Evolutionary conservation across 495 filamentous ascomycete species (phyloP).

Genomic region (Aspergillus diversus): DNA sequence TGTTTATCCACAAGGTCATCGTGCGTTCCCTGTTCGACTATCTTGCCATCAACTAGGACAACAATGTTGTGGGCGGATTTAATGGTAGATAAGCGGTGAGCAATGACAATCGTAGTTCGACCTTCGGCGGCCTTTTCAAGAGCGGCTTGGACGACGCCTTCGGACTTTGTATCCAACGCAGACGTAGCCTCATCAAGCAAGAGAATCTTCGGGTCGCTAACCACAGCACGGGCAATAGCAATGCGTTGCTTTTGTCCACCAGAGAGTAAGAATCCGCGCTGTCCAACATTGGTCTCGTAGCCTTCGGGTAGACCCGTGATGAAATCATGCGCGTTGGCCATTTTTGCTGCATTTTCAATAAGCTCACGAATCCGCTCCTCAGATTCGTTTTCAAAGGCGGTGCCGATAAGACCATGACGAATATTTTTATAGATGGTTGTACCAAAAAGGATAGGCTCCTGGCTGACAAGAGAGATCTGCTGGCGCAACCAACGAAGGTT

Average conservation of each 20-base stretch:
- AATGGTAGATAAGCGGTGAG: slow-evolving; percentile 92
- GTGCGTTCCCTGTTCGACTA: slow-evolving; percentile 90
- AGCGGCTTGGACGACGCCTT: slow-evolving; percentile 92
- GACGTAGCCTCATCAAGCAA: slow-evolving; percentile 94
- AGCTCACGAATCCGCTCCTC: slow-evolving; percentile 68
- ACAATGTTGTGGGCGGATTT: slow-evolving; percentile 94
- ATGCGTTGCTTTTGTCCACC: slow-evolving; percentile 98
- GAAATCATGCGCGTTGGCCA: slow-evolving; percentile 94
- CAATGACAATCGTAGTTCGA: slow-evolving; percentile 96
- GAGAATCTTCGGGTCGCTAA: slow-evolving; percentile 93
- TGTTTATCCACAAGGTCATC: slow-evolving; percentile 63
- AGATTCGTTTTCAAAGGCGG: slow-evolving; percentile 66
- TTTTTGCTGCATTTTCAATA: slow-evolving; percentile 79
- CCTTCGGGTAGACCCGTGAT: slow-evolving; percentile 81
- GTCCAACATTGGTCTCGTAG: slow-evolving; percentile 93
- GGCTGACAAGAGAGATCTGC: slow-evolving; percentile 86
- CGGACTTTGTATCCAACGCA: slow-evolving; percentile 93
- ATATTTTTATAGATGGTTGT: slow-evolving; percentile 90
- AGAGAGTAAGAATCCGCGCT: slow-evolving; percentile 88
- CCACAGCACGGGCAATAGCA: slow-evolving; percentile 83
- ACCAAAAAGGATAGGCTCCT: slow-evolving; percentile 73
- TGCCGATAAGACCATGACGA: slow-evolving; percentile 84
- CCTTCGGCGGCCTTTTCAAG: slow-evolving; percentile 84
- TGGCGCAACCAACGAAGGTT: slow-evolving; percentile 92
- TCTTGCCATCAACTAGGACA: slow-evolving; percentile 80